phyloP scores from a whole-genome alignment of 192 early-diverging fungal genomes.

The Fimicolochytrium jonesii region DNA sequence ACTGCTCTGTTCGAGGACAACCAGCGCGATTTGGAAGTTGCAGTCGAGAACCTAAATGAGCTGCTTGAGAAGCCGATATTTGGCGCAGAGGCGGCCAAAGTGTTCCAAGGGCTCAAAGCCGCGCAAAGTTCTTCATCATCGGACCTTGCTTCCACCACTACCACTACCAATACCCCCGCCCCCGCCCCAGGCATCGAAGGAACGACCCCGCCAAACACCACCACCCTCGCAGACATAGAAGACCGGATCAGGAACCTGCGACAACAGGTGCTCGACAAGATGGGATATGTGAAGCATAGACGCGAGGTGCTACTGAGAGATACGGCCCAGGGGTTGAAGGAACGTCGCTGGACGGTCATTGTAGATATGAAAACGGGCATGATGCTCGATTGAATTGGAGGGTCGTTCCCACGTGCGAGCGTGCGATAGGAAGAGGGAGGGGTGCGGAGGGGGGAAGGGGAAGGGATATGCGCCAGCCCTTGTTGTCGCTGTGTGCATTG shows the following conservation, averaged over 20 bases:
- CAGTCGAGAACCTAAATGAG: conserved; percentile 89
- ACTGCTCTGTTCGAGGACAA: conserved; percentile 96
- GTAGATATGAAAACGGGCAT: conserved; percentile 16
- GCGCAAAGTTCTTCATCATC: background rate
- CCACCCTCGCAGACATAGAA: conserved; percentile 14
- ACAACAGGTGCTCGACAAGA: conserved; percentile 89
- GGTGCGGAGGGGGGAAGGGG: no score
- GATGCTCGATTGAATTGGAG: no score
- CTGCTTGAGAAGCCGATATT: conserved; percentile 80
- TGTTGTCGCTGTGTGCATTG: no score
- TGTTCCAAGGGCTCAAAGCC: background rate
- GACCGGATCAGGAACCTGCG: conserved; percentile 73
- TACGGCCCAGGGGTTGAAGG: conserved; percentile 80
- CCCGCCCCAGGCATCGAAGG: background rate
- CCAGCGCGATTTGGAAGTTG: conserved; percentile 97
- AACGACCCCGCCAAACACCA: background rate
- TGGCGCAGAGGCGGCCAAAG: background rate
- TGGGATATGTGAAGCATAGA: conserved; percentile 82
- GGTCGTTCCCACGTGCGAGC: no score
- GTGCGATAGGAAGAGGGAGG: no score
- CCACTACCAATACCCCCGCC: background rate
- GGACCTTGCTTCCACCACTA: background rate
- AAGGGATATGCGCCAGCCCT: no score
- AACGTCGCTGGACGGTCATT: conserved; percentile 73
- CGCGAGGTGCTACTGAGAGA: conserved; percentile 87